Evolutionary conservation across 2,329 filamentous ascomycete genomes (phyloP).

Genomic region (Penicillium sp.): DNA sequence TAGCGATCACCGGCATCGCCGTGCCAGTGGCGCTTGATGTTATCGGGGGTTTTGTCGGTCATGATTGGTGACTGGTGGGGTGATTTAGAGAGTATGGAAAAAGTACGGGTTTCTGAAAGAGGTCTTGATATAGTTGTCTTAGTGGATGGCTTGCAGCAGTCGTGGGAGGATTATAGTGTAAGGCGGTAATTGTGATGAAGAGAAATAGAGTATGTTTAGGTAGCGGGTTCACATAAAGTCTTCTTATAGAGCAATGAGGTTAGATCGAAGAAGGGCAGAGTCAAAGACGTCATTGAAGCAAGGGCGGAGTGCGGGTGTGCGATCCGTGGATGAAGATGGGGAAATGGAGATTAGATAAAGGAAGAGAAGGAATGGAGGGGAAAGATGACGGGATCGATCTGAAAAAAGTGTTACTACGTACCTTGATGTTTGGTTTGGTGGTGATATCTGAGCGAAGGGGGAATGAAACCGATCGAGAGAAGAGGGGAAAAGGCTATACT

Average conservation of each 20-base stretch:
- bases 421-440: not conserved
- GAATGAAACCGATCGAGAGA: not conserved
- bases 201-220: not conserved
- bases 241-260: not conserved
- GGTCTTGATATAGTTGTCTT: not conserved
- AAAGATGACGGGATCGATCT: not conserved
- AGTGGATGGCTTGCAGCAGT: not conserved
- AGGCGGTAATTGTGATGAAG: not conserved
- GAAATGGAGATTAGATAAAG: not conserved
- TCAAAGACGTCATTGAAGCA: constrained; percentile 30
- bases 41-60: constrained; percentile 24
- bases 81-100: not conserved
- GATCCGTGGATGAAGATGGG: not conserved
- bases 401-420: not conserved
- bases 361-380: not conserved
- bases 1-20: constrained; percentile 39
- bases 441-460: not conserved
- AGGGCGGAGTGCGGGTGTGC: constrained; percentile 2
- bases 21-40: constrained; percentile 41
- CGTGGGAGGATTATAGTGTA: not conserved
- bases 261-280: constrained; percentile 13
- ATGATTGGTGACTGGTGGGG: not conserved
- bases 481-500: not conserved
- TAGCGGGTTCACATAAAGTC: not conserved
- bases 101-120: no score